Percentiles rank a stretch among this genome's conserved stretches.
These are phyloP conservation scores for Penicillium sp. DNA, from an alignment of 2,329 filamentous ascomycete species.

Conservation along the genomic window DNA sequence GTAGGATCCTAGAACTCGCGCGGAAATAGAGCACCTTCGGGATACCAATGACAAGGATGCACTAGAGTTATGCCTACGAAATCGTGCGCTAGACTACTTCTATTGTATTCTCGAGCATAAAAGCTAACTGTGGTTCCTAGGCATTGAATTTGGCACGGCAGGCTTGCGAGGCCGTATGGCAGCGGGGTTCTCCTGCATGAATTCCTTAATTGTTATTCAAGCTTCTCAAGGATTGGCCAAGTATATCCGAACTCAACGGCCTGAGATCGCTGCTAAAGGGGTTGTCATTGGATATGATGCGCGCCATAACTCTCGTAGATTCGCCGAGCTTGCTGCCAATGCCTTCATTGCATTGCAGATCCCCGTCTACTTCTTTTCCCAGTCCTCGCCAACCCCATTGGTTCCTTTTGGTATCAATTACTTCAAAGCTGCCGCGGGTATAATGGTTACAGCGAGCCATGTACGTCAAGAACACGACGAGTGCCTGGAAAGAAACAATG, in stretches of 20 bases:
- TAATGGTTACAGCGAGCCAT: conserved; percentile 68
- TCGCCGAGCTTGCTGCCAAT: conserved; percentile 61
- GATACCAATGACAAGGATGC: conserved; percentile 47
- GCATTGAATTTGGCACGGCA: conserved; percentile 63
- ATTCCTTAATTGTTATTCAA: conserved; percentile 61
- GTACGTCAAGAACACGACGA: conserved; percentile 28
- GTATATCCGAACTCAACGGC: conserved; percentile 53
- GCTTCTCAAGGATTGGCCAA: conserved; percentile 66
- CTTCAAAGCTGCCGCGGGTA: conserved; percentile 57
- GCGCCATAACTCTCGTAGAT: conserved; percentile 62
- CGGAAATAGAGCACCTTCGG: conserved; percentile 57
- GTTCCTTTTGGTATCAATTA: conserved; percentile 62
- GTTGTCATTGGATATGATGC: conserved; percentile 65
- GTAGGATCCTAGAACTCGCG: conserved; percentile 52
- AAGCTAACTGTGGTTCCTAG: conserved; percentile 20
- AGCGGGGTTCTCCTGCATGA: conserved; percentile 64
- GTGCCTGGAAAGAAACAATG: background rate
- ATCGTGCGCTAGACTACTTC: conserved; percentile 37
- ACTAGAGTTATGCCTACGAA: conserved; percentile 54
- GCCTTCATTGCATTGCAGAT: conserved; percentile 61
- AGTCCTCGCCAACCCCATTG: conserved; percentile 59
- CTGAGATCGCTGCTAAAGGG: conserved; percentile 45
- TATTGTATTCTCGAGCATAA: conserved; percentile 5
- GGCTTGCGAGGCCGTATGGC: conserved; percentile 66
- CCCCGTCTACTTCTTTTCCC: conserved; percentile 61